Evolutionary conservation across 2,329 filamentous ascomycete genomes (phyloP), one percentile per base, ranked within the genome.

Genomic region (Cordyceps farinosa): DNA sequence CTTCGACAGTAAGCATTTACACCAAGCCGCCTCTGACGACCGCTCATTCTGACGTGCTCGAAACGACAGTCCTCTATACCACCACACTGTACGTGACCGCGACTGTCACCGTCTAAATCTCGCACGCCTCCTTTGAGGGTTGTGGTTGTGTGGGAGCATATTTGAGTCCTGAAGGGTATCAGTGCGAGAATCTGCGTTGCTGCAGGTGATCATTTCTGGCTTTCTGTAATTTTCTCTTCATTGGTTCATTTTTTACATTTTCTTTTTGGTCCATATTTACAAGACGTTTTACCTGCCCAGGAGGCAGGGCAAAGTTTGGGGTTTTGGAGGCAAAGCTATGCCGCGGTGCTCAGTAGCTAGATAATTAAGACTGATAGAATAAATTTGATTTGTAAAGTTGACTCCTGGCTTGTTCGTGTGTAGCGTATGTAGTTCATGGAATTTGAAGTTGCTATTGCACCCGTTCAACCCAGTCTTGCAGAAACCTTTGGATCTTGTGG

Each of bases 401-500:
- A 32, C 4, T 15, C 30, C 6, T 34, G 29, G 34, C 48, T 5
- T 34, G 8, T 1, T 15, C 9, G 5, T 51, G 22, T 51, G 11
- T 50, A 17, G 6, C 22, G 22, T 22, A 22, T 22, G 22, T 22
- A 22, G 10, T 7, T 22, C 15, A 40, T 34, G 9, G 3, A 15
- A 9, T 13, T 27, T 17, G 15, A 13, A 15, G 51, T n/a, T 9
- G 13, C 34, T 34, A 13, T 40, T 40, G 3, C 7, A 34, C 15
- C 27, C 44, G 59, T 10, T 51, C 34, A 32, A 72, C 68, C 70
- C 70, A 74, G 4, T 62, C 40, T n/a, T 69, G 60, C 3, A 73
- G 34, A 13, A 68, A 61, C 30, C 52, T 48, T 40, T 71, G 68
- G 53, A 81, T 77, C 50, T 74, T 66, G 64, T 77, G 69, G 61